Conservation (phyloP, 129 eudicot species). For the Logfia minima region DNA sequence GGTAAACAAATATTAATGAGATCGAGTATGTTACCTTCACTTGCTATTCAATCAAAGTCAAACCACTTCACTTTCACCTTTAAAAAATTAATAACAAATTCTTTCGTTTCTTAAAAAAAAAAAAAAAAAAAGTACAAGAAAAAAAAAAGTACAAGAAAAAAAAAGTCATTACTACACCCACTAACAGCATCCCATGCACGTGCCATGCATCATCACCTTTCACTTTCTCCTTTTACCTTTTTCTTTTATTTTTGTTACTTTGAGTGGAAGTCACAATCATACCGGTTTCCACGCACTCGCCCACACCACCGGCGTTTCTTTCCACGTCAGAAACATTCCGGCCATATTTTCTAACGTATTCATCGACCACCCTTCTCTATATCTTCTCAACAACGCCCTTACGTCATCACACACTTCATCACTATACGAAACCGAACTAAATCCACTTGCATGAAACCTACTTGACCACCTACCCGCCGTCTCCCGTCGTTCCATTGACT, state of each 20-base stretch:
- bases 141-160: background rate
- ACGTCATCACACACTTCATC: conserved; percentile 98
- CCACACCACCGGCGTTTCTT: conserved; percentile 98
- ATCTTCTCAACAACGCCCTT: conserved; percentile 82
- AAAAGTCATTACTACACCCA: conserved; percentile 39
- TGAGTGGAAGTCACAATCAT: conserved; percentile 45
- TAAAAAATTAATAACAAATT: conserved; percentile 24
- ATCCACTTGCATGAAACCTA: conserved; percentile 57
- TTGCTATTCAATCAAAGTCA: conserved; percentile 44
- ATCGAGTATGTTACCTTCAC: conserved; percentile 30
- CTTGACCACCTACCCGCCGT: conserved; percentile 69
- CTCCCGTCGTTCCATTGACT: conserved; percentile 74
- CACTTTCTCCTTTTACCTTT: conserved; percentile 24
- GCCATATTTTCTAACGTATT: conserved; percentile 42
- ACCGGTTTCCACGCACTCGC: conserved; percentile 94
- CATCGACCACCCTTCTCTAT: conserved; percentile 95
- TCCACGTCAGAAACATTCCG: conserved; percentile 93
- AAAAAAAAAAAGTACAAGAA: background rate
- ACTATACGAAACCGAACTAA: conserved; percentile 43
- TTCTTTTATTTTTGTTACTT: background rate
- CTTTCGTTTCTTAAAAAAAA: conserved; percentile 25
- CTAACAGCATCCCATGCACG: conserved; percentile 44
- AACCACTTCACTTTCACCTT: conserved; percentile 37
- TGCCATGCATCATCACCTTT: conserved; percentile 35
- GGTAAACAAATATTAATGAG: conserved; percentile 23